A percentile compares a stretch with the other conserved stretches of the same genome.
These are phyloP conservation scores for Magnolia kwangsiensis DNA, from an alignment of 164 flowering plant genomes.

Conservation along the genomic window DNA sequence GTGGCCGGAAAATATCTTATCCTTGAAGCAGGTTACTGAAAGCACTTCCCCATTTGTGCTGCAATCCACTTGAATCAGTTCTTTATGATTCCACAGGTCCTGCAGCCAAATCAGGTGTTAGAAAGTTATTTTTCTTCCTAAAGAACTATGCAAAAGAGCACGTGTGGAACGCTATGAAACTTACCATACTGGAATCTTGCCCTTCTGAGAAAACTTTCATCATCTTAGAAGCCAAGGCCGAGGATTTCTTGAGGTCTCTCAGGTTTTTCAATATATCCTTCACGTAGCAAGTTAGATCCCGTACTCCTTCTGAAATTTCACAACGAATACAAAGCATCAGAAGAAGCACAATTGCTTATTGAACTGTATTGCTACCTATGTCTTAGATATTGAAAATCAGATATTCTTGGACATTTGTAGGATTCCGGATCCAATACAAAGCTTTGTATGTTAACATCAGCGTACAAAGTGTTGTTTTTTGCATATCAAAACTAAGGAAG, in stretches of 20 bases:
- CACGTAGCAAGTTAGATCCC: constrained; percentile 37
- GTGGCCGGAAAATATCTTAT: constrained; percentile 70
- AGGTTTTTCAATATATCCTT: constrained; percentile 63
- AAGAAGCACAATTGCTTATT: background rate
- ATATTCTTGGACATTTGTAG: background rate
- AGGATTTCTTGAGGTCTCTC: constrained; percentile 62
- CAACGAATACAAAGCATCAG: background rate
- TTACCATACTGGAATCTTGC: constrained; percentile 53
- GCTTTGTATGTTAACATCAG: background rate
- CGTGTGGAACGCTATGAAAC: constrained; percentile 18
- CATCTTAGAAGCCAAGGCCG: constrained; percentile 55
- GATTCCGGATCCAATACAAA: background rate
- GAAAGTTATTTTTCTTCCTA: background rate
- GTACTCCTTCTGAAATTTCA: constrained; percentile 54
- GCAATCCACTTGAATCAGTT: constrained; percentile 62
- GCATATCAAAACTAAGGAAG: background rate
- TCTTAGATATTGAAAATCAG: background rate
- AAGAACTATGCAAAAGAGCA: background rate
- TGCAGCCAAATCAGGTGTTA: constrained; percentile 23
- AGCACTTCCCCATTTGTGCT: constrained; percentile 63
- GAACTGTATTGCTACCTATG: background rate
- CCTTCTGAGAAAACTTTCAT: constrained; percentile 58
- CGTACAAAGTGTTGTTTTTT: background rate
- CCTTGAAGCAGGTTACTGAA: constrained; percentile 53
- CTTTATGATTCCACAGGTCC: constrained; percentile 72